Evolutionary conservation across 1,139 yeast genomes (phyloP), one percentile per base, ranked within the genome.

Genomic region (Yamadazyma sp.): DNA sequence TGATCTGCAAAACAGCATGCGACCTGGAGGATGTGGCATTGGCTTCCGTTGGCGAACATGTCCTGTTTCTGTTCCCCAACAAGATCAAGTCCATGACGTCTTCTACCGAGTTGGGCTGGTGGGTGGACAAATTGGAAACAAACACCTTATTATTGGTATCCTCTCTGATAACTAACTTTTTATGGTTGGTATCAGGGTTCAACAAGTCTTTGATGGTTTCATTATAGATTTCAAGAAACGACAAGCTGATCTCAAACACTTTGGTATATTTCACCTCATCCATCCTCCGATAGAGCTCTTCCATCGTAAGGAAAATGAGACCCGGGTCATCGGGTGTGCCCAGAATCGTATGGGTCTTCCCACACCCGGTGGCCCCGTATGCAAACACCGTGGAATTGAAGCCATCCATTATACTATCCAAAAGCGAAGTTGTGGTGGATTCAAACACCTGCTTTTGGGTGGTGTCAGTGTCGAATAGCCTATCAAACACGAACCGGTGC

Each of bases 281-380:
- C 24, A 88, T 84, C 43, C 72, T 68, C 17, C 67, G 66, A 56
- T 83, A 89, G 27, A 91, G 65, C 46, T 87, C 95, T 48, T 78
- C 71, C 84, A 87, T 82, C 0, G 96, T 83, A 39, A 83, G 64
- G 50, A 83, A 87, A 1, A 88, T 83, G 16, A 91, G 78, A 0
- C 96, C 98, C 0, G 96, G 96, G 27, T 77, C 66, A 1, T 75
- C 74, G 0, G 81, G 73, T 0, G 81, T 77, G 0, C 98, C 96
- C 60, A 83, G 77, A 31, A 91, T 87, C 0, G 98, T 91, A 57
- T 85, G 89, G 0, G 98, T 89, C 58, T 91, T 91, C n/a, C 98
- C 98, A 60, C 98, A 92, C 0, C 98, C 98, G 0, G 98, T 89
- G 20, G 96, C 96, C 5, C 54, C 54, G 41, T 50, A 50, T 1